phyloP scores from a whole-genome alignment of 345 rosid genomes.

The Ailanthus altissimus region DNA sequence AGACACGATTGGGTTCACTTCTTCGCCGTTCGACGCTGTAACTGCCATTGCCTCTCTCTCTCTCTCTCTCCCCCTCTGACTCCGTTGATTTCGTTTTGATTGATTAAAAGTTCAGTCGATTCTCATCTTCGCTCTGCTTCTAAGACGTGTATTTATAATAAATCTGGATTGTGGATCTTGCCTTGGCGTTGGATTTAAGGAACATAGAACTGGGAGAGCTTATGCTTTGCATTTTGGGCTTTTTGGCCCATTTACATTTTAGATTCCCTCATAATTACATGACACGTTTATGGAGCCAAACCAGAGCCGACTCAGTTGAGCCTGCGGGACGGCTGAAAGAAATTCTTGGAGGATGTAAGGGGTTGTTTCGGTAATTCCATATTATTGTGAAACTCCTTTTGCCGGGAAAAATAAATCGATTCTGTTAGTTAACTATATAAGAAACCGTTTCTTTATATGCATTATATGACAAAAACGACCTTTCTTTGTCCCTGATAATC shows the following conservation, averaged over 20 bases:
- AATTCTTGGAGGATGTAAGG: background rate
- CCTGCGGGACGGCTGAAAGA: background rate
- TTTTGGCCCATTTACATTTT: background rate
- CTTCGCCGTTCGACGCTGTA: slow-evolving; percentile 25
- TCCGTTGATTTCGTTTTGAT: background rate
- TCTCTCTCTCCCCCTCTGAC: slow-evolving; percentile 6
- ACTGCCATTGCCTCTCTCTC: slow-evolving; percentile 38
- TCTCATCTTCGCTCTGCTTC: background rate
- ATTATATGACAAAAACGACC: background rate
- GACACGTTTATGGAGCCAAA: background rate
- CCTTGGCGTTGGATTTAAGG: background rate
- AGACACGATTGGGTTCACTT: slow-evolving; percentile 39
- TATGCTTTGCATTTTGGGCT: background rate
- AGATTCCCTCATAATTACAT: background rate
- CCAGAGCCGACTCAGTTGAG: background rate
- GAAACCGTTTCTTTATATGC: background rate
- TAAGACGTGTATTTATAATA: background rate
- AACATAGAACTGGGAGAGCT: background rate
- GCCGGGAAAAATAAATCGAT: slow-evolving; percentile 30
- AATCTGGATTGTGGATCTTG: background rate
- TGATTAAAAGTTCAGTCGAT: background rate
- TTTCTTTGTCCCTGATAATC: background rate
- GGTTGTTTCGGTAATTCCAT: background rate
- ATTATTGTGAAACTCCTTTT: background rate
- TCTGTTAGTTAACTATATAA: background rate